Evolutionary conservation across 2,329 filamentous ascomycete species (phyloP).

Genomic region (Aspergillus intermedius): DNA sequence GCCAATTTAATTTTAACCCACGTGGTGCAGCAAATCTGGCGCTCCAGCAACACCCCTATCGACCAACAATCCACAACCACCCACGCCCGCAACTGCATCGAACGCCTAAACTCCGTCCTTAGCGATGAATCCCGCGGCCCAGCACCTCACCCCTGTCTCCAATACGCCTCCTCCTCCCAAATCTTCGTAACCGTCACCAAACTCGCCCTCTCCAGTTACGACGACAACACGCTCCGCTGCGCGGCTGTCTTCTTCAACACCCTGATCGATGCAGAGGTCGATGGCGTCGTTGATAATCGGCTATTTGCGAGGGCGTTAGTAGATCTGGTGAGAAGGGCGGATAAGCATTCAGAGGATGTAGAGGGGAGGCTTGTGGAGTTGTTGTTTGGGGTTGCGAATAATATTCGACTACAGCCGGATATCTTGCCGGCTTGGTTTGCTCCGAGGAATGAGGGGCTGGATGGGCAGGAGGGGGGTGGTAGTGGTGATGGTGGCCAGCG

Average conservation of each 20-base stretch:
- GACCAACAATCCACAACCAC: slow-evolving; percentile 47
- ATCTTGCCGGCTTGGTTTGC: slow-evolving; percentile 92
- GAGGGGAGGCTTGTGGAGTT: slow-evolving; percentile 87
- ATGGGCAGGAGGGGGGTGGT: slow-evolving; percentile 21
- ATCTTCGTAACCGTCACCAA: slow-evolving; percentile 86
- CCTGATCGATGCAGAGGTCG: slow-evolving; percentile 92
- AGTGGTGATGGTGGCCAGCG: slow-evolving; percentile 22
- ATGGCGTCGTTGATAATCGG: slow-evolving; percentile 82
- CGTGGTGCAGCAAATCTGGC: slow-evolving; percentile 51
- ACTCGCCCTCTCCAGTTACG: slow-evolving; percentile 76
- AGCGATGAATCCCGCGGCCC: slow-evolving; percentile 84
- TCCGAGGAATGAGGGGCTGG: slow-evolving; percentile 38
- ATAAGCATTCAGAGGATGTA: slow-evolving; percentile 63
- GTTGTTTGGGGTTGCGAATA: slow-evolving; percentile 91
- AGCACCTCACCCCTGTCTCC: slow-evolving; percentile 83
- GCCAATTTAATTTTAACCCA: background rate
- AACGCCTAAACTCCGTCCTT: slow-evolving; percentile 60
- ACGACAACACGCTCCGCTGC: slow-evolving; percentile 78
- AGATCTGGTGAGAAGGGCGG: slow-evolving; percentile 71
- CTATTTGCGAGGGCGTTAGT: slow-evolving; percentile 82
- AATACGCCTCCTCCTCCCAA: slow-evolving; percentile 77
- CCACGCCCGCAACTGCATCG: slow-evolving; percentile 48
- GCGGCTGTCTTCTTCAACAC: slow-evolving; percentile 83
- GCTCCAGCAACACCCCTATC: slow-evolving; percentile 46
- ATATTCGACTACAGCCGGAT: slow-evolving; percentile 81